phyloP scores from a whole-genome alignment of 345 rosid species.

The Isatis tinctoria region DNA sequence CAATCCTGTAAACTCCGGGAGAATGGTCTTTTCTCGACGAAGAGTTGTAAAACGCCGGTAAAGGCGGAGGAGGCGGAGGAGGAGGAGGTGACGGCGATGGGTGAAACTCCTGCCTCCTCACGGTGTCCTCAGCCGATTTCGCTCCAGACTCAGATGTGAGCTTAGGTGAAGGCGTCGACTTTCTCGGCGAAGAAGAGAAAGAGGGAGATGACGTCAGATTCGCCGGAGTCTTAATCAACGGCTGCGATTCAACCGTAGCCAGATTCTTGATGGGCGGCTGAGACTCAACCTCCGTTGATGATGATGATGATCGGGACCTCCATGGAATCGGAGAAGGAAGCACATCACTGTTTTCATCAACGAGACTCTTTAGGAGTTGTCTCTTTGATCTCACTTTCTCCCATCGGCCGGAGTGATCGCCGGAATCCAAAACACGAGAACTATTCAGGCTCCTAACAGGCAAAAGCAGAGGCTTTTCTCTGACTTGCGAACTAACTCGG shows the following conservation, averaged over 20 bases:
- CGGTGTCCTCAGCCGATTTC: slow-evolving; percentile 43
- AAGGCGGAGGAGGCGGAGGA: slow-evolving; percentile 63
- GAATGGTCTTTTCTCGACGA: slow-evolving; percentile 21
- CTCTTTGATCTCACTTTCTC: slow-evolving; percentile 29
- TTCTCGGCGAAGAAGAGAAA: slow-evolving; percentile 45
- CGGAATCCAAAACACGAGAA: slow-evolving; percentile 42
- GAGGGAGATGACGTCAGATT: slow-evolving; percentile 40
- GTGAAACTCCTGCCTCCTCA: slow-evolving; percentile 32
- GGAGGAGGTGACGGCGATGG: slow-evolving; percentile 35
- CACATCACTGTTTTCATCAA: slow-evolving; percentile 44
- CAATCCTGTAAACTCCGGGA: slow-evolving; percentile 6
- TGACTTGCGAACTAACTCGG: slow-evolving; percentile 28
- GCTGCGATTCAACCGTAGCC: not conserved
- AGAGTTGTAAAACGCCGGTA: slow-evolving; percentile 33
- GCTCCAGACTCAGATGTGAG: slow-evolving; percentile 38
- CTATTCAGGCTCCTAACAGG: slow-evolving; percentile 81
- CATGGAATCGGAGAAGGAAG: slow-evolving; percentile 98
- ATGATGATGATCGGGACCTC: slow-evolving; percentile 65
- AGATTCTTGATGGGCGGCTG: not conserved
- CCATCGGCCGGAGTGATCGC: slow-evolving; percentile 15
- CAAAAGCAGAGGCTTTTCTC: slow-evolving; percentile 70
- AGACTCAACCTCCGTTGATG: slow-evolving; percentile 14
- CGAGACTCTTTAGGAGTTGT: slow-evolving; percentile 38
- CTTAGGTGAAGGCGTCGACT: slow-evolving; percentile 39
- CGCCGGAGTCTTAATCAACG: slow-evolving; percentile 27